Evolutionary conservation across 2,329 filamentous ascomycete species (phyloP), one percentile per base, ranked within the genome.

Genomic region (Trichoderma sp.): DNA sequence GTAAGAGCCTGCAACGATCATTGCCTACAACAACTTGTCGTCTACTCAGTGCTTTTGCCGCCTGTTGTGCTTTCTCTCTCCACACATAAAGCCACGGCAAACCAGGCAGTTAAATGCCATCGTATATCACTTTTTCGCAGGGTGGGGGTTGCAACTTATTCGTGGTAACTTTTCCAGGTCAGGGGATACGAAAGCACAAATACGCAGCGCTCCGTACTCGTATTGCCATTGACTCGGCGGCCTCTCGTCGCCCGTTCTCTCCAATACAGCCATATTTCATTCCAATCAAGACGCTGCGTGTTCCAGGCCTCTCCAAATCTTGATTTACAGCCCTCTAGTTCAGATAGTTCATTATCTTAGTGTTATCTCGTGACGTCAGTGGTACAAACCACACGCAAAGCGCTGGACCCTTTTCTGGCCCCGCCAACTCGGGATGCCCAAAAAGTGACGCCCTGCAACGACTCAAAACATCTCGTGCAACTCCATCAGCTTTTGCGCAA

Each of bases 311-410:
- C 52, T 30, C 37, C 14, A 58, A 66, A 66, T 66, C 63, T 58
- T 66, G 52, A 58, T 66, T 66, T 58, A 58, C n/a, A 32, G 34
- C 51, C 51, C 34, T 65, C 60, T 65, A 65, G 51, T 10, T 43
- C 16, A 24, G 10, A 34, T 52, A 39, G 49, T 28, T 24, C 37
- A 14, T 5, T 3, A 10, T 54, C 5, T 65, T 66, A 66, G 63
- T 66, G 26, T 66, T 28, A 2, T 28, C 28, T 43, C 52, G 52
- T 58, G 63, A 66, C 63, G 63, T 66, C 52, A 66, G 52, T 37
- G 39, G 26, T 5, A 46, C 51, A 8, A 28, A 14, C 21, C 34
- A 34, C 32, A 34, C 14, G 32, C 32, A 49, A 37, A 18, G 24
- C 34, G 28, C 21, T 59, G 49, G 37, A 7, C 21, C 30, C 63